phyloP scores from a whole-genome alignment of 768 basidiomycete species.

The Mycena olivaceomarginata region DNA sequence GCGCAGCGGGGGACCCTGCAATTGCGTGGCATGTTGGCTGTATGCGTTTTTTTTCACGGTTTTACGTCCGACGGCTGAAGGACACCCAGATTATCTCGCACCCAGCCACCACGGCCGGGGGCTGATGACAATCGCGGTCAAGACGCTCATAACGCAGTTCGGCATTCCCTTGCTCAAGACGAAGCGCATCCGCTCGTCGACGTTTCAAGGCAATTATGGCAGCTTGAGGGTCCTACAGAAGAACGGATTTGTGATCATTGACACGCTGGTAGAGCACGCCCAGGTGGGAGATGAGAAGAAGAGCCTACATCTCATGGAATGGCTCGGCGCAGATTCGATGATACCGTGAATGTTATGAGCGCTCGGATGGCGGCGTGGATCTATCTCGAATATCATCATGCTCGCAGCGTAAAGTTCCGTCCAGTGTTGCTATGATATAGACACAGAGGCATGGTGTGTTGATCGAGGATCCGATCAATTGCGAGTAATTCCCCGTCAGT shows the following conservation, averaged over 20 bases:
- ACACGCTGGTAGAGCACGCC: conserved; percentile 22
- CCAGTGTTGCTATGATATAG: too few relatives aligned
- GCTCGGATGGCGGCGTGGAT: too few relatives aligned
- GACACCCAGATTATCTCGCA: conserved; percentile 67
- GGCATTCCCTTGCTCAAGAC: conserved; percentile 69
- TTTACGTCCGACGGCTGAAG: background rate
- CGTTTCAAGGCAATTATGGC: conserved; percentile 42
- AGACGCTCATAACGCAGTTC: conserved; percentile 64
- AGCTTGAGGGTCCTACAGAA: conserved; percentile 42
- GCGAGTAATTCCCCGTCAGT: too few relatives aligned
- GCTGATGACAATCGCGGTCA: conserved; percentile 71
- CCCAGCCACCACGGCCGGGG: conserved; percentile 71
- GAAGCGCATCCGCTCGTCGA: conserved; percentile 57
- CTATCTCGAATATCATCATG: too few relatives aligned
- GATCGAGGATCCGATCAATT: too few relatives aligned
- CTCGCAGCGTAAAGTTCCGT: too few relatives aligned
- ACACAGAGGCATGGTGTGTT: too few relatives aligned
- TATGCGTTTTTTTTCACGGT: conserved; percentile 48
- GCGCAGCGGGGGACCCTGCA: conserved; percentile 63
- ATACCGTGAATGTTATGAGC: background rate
- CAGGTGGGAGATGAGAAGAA: conserved; percentile 15
- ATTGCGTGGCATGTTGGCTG: conserved; percentile 73
- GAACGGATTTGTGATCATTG: conserved; percentile 28
- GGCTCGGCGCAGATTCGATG: conserved; percentile 8
- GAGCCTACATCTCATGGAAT: conserved; percentile 32